Evolutionary conservation across 108 stramenopile genomes (phyloP).

Genomic region (Nitzschia sp.): DNA sequence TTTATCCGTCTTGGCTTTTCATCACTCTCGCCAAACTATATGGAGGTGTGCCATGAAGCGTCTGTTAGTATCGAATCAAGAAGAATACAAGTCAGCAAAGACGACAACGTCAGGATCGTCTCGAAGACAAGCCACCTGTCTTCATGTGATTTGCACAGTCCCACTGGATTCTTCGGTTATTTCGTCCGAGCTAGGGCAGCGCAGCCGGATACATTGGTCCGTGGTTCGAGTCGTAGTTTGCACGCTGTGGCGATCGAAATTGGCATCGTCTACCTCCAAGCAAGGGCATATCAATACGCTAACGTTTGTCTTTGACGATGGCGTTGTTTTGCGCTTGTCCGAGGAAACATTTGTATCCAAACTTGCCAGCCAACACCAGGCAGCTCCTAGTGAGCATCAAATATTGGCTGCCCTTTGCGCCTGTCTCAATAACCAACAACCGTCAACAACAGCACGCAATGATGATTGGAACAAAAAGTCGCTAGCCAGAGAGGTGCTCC

Average conservation of each 20-base stretch:
- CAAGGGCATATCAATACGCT: slow-evolving; percentile 38
- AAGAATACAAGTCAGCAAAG: slow-evolving; percentile 9
- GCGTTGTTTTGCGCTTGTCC: slow-evolving; percentile 37
- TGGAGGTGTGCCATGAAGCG: slow-evolving; percentile 36
- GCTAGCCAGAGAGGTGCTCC: slow-evolving; percentile 4
- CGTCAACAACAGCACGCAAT: no score
- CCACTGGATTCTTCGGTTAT: slow-evolving; percentile 43
- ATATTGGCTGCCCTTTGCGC: slow-evolving; percentile 60
- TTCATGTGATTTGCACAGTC: slow-evolving; percentile 55
- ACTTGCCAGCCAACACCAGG: slow-evolving; percentile 72
- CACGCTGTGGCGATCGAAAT: slow-evolving; percentile 68
- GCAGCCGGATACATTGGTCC: slow-evolving; percentile 63
- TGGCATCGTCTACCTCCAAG: slow-evolving; percentile 33
- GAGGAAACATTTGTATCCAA: slow-evolving; percentile 56
- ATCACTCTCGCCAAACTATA: slow-evolving; percentile 36
- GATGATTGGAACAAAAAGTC: slow-evolving; percentile 21
- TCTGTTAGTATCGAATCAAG: no score
- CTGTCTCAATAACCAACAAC: not conserved
- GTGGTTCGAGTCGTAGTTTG: slow-evolving; percentile 70
- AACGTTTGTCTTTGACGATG: slow-evolving; percentile 65
- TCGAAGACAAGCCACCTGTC: slow-evolving; percentile 23
- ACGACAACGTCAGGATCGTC: not conserved
- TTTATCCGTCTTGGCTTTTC: slow-evolving; percentile 63
- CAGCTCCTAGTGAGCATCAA: slow-evolving; percentile 77
- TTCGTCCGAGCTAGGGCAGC: slow-evolving; percentile 33